These are phyloP conservation scores for Paramecium biaurelia DNA, from an alignment of 73 alveolate species.

Conservation along the genomic window DNA sequence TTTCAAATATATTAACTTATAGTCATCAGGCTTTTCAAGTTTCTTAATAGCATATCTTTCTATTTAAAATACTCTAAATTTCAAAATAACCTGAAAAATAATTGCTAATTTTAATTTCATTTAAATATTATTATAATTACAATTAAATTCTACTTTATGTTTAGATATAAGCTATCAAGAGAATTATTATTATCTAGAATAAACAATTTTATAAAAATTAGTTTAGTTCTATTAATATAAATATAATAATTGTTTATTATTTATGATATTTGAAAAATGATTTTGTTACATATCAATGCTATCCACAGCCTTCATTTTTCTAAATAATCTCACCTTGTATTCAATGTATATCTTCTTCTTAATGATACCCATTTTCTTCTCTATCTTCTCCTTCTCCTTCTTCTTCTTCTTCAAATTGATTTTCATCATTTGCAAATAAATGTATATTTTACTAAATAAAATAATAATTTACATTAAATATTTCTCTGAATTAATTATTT, in stretches of 20 bases:
- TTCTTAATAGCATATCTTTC: neutral
- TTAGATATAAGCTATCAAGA: neutral
- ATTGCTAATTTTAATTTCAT: neutral
- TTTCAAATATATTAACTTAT: neutral
- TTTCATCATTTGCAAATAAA: constrained; percentile 8
- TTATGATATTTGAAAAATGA: neutral
- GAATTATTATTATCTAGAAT: no score
- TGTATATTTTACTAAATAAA: constrained; percentile 1
- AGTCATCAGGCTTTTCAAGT: neutral
- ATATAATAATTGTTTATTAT: no score
- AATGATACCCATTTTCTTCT: neutral
- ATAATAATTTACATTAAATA: neutral
- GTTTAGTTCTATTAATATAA: no score
- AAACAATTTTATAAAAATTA: no score
- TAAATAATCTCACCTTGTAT: constrained; percentile 22
- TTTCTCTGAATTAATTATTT: constrained; percentile 36
- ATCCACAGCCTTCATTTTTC: neutral
- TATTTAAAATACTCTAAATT: neutral
- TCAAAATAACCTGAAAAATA: neutral
- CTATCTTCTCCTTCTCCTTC: constrained; percentile 24
- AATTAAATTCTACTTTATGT: no score
- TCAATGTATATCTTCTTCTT: neutral
- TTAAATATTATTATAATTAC: no score
- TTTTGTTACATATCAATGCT: neutral
- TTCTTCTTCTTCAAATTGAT: neutral